Evolutionary conservation across 1,284 basidiomycete genomes (phyloP).

Genomic region (Trametes hirsuta): DNA sequence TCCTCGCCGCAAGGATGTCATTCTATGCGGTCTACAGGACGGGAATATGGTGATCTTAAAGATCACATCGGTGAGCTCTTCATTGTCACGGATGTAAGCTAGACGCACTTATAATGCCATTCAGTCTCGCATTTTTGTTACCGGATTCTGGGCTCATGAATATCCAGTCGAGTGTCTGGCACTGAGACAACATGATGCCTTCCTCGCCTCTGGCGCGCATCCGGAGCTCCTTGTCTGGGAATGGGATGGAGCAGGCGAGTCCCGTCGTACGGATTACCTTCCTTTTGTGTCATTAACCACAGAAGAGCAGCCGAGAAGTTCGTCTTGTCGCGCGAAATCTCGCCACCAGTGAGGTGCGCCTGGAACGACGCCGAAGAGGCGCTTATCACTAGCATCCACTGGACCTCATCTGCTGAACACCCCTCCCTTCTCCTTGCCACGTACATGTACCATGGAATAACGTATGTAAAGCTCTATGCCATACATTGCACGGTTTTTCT

Average conservation of each 20-base stretch:
- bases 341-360: too few relatives aligned
- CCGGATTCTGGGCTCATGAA: conserved; percentile 7
- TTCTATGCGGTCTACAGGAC: not conserved
- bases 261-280: too few relatives aligned
- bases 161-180: conserved; percentile 10
- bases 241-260: too few relatives aligned
- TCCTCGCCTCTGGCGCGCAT: conserved; percentile 4
- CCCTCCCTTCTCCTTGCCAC: not conserved
- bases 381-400: conserved; percentile 4
- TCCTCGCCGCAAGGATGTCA: not conserved
- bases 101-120: too few relatives aligned
- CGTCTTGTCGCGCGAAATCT: too few relatives aligned
- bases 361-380: conserved; percentile 1
- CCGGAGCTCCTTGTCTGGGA: too few relatives aligned
- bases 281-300: too few relatives aligned
- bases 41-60: not conserved
- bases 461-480: not conserved
- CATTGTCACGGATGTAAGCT: too few relatives aligned
- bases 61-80: not conserved
- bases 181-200: not conserved
- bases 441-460: conserved; percentile 6
- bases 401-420: not conserved
- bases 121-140: not conserved
- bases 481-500: not conserved
- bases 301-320: too few relatives aligned